phyloP scores from a whole-genome alignment of 208 protist species.

The Acanthamoeba pearcei region DNA sequence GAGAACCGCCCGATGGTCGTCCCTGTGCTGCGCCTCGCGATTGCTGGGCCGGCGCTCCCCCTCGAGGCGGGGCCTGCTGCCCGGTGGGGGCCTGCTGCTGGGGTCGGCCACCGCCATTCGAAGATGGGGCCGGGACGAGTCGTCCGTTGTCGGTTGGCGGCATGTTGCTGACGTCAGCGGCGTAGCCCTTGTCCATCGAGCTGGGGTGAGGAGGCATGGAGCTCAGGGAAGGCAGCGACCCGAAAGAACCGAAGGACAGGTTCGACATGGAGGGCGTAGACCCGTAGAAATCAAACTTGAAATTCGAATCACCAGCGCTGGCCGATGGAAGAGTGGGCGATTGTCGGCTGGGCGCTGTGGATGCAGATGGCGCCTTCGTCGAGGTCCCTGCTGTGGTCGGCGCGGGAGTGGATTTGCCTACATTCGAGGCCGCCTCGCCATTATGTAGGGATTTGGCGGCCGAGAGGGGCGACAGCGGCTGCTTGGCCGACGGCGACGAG shows the following conservation, averaged over 20 bases:
- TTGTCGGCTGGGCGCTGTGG: not conserved
- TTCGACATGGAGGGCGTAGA: conserved; percentile 46
- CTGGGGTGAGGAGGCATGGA: not conserved
- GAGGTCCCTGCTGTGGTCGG: not conserved
- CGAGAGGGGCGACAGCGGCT: conserved; percentile 3
- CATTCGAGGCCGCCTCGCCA: not conserved
- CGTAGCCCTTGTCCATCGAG: not conserved
- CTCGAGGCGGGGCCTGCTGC: not conserved
- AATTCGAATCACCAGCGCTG: not conserved
- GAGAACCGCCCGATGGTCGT: conserved; percentile 1
- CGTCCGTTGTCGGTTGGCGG: not conserved
- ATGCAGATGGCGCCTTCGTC: not conserved
- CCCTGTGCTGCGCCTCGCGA: not conserved
- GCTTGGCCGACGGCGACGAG: not conserved
- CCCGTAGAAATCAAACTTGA: conserved; percentile 59
- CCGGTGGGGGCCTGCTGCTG: not conserved
- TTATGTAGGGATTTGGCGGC: conserved; percentile 12
- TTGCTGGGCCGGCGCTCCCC: not conserved
- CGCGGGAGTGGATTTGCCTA: conserved; percentile 4
- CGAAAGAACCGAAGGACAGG: conserved; percentile 40
- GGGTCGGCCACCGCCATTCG: not conserved
- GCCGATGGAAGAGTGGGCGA: not conserved
- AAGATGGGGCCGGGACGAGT: not conserved
- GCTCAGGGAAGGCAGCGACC: not conserved
- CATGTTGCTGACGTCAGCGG: not conserved